Percentiles rank a stretch among this genome's conserved stretches.
Evolutionary conservation across 2,329 filamentous ascomycete species (phyloP).

Genomic region (Hymenoscyphus fraxineus): DNA sequence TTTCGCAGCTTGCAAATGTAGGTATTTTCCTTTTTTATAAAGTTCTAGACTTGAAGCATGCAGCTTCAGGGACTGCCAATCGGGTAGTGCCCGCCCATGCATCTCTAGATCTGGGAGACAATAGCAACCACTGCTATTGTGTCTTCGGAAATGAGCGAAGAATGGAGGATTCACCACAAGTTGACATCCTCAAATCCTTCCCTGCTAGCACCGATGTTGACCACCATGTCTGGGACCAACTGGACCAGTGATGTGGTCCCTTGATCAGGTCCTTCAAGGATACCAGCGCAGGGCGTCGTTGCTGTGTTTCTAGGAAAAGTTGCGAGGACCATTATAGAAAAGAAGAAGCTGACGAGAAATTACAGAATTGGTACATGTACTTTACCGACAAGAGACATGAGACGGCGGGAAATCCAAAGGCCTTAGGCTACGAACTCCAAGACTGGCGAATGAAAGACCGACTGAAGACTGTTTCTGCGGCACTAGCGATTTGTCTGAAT

Average conservation of each 20-base stretch:
- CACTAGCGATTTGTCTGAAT: constrained; percentile 90
- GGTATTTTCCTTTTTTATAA: constrained; percentile 33
- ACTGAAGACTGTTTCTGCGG: constrained; percentile 92
- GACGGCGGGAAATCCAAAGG: constrained; percentile 82
- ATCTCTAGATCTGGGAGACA: not conserved
- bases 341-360: constrained; percentile 22
- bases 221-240: not conserved
- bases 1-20: constrained; percentile 62
- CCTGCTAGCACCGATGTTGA: not conserved
- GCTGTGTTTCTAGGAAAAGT: not conserved
- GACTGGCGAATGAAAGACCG: constrained; percentile 98
- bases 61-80: not conserved
- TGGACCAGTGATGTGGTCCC: not conserved
- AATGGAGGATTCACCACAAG: constrained; percentile 1
- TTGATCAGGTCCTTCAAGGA: not conserved
- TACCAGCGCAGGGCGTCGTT: not conserved
- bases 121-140: constrained; percentile 2
- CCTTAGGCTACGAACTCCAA: constrained; percentile 62
- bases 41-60: not conserved
- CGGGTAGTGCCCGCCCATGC: not conserved
- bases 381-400: constrained; percentile 98
- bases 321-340: not conserved
- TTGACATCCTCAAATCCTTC: constrained; percentile 3
- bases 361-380: constrained; percentile 98
- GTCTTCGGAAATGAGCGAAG: not conserved